These are phyloP conservation scores for Diaporthe citri DNA, from an alignment of 2,329 filamentous ascomycete genomes.

Conservation along the genomic window DNA sequence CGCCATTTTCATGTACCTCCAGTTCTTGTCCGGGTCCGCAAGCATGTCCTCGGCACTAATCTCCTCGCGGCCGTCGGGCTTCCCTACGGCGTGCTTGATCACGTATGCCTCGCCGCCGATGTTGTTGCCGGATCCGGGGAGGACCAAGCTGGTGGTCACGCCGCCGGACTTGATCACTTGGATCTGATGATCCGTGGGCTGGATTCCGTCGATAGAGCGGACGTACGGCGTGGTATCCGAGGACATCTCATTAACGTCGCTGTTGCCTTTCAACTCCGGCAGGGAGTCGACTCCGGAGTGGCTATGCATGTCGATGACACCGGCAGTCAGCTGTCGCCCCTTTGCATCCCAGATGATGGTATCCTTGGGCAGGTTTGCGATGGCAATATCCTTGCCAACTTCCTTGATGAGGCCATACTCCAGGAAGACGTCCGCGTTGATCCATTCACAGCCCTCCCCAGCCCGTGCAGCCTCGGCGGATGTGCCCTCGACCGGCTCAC, in stretches of 20 bases:
- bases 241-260: slow-evolving; percentile 74
- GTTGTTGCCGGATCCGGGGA: slow-evolving; percentile 79
- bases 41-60: slow-evolving; percentile 74
- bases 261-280: slow-evolving; percentile 65
- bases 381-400: slow-evolving; percentile 60
- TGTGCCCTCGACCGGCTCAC: slow-evolving; percentile 68
- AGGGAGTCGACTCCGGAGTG: slow-evolving; percentile 72
- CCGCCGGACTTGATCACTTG: slow-evolving; percentile 79
- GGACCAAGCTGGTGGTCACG: slow-evolving; percentile 76
- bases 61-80: slow-evolving; percentile 70
- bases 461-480: slow-evolving; percentile 65
- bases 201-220: slow-evolving; percentile 74
- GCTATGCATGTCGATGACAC: slow-evolving; percentile 80
- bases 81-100: slow-evolving; percentile 76
- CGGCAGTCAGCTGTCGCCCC: slow-evolving; percentile 73
- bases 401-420: slow-evolving; percentile 71
- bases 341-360: slow-evolving; percentile 67
- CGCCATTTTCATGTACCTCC: slow-evolving; percentile 83
- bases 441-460: slow-evolving; percentile 73
- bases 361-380: slow-evolving; percentile 58
- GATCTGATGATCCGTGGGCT: slow-evolving; percentile 74
- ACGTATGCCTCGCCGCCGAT: slow-evolving; percentile 79
- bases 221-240: slow-evolving; percentile 76
- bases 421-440: slow-evolving; percentile 69
- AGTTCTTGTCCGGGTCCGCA: slow-evolving; percentile 73